phyloP scores from a whole-genome alignment of 768 basidiomycete genomes.

The Lactarius hengduanensis region DNA sequence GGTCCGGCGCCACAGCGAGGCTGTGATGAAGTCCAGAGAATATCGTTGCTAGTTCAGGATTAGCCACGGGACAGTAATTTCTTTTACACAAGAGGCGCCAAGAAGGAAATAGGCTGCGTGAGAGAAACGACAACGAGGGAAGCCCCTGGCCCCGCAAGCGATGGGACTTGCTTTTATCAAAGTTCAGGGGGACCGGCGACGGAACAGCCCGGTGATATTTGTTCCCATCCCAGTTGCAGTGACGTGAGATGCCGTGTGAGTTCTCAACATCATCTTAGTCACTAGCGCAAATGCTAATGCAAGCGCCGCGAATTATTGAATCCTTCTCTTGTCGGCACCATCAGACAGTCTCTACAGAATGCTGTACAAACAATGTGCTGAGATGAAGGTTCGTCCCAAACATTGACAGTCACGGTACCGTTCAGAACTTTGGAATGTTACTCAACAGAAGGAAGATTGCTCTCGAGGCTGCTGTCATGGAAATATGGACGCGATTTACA shows the following conservation, averaged over 20 bases:
- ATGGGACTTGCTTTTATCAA: background rate
- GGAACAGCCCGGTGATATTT: background rate
- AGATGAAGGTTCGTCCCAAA: background rate
- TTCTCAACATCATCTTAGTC: background rate
- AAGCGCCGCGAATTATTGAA: background rate
- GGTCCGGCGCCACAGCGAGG: conserved; percentile 11
- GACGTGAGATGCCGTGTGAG: background rate
- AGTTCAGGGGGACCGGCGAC: background rate
- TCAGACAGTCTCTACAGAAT: background rate
- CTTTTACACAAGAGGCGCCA: background rate
- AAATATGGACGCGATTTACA: conserved; percentile 81
- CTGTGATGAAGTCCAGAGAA: background rate
- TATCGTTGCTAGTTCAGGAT: background rate
- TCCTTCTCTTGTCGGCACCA: background rate
- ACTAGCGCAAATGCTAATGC: background rate
- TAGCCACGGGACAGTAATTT: background rate
- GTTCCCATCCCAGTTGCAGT: background rate
- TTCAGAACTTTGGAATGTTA: background rate
- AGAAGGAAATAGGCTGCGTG: background rate
- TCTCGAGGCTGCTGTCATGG: conserved; percentile 86
- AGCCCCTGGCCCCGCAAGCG: background rate
- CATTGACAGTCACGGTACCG: background rate
- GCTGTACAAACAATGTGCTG: background rate
- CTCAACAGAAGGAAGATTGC: conserved; percentile 39
- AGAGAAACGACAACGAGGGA: background rate